phyloP scores from a whole-genome alignment of 108 stramenopile species.

The Aurantiochytrium sp. region DNA sequence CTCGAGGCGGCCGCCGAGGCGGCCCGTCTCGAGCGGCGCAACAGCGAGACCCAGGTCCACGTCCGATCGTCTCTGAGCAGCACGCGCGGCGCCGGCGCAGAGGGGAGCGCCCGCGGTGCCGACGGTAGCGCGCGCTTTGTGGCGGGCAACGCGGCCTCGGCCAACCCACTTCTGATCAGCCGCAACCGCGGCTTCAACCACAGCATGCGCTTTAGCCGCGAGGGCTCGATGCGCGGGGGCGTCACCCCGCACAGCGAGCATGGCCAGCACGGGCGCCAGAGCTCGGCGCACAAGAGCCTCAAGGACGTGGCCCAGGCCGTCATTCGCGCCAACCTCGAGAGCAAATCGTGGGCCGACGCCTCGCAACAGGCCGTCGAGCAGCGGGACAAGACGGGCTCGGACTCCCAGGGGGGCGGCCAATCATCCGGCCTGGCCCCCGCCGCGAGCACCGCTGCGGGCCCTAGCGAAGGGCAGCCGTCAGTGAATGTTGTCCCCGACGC shows the following conservation, averaged over 20 bases:
- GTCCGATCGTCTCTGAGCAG: neutral
- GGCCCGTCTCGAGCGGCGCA: neutral
- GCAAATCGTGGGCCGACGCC: conserved; percentile 17
- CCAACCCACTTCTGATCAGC: neutral
- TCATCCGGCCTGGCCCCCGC: too few species aligned
- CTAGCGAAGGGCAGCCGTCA: neutral
- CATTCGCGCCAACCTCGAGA: conserved; percentile 40
- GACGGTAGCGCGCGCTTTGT: neutral
- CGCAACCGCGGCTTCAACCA: neutral
- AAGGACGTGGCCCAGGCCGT: conserved; percentile 20
- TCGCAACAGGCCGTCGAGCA: conserved; percentile 30
- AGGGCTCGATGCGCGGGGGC: neutral
- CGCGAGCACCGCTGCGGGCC: too few species aligned
- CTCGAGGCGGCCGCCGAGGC: neutral
- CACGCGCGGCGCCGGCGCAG: neutral
- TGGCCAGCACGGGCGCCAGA: neutral
- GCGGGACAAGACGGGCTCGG: conserved; percentile 16
- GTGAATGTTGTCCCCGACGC: neutral
- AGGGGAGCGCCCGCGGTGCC: neutral
- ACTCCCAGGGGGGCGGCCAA: too few species aligned
- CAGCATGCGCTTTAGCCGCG: neutral
- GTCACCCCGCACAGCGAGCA: neutral
- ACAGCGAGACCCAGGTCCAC: neutral
- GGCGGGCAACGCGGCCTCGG: neutral
- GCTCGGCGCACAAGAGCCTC: neutral